Percentiles rank a stretch among this genome's conserved stretches.
These are phyloP conservation scores for Nephelium lappaceum DNA, from an alignment of 345 rosid species.

Conservation along the genomic window DNA sequence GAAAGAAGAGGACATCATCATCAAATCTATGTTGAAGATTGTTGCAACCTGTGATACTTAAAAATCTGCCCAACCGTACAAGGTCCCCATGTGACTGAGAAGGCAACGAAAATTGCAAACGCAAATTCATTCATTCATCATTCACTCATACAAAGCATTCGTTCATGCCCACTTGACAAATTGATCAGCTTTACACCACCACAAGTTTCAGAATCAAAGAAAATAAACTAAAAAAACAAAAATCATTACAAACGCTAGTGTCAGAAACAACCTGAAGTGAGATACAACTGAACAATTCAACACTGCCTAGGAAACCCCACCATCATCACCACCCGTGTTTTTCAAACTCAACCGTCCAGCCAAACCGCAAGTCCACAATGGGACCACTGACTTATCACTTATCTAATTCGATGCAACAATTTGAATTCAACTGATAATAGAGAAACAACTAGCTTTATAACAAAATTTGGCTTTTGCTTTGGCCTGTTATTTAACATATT, in stretches of 20 bases:
- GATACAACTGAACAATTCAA: constrained; percentile 23
- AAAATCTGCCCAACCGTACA: constrained; percentile 20
- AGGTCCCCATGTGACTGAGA: constrained; percentile 29
- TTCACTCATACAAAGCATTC: not conserved
- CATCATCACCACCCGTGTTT: not conserved
- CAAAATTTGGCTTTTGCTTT: no score
- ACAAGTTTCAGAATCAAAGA: constrained; percentile 7
- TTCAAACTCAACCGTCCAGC: not conserved
- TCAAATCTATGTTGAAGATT: constrained; percentile 28
- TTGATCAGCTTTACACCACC: constrained; percentile 14
- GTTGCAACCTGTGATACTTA: constrained; percentile 13
- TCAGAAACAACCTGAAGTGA: constrained; percentile 20
- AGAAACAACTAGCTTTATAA: no score
- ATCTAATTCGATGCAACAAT: not conserved
- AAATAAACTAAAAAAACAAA: not conserved
- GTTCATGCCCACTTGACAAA: constrained; percentile 26
- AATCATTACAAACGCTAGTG: not conserved
- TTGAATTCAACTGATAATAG: no score
- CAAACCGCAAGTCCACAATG: not conserved
- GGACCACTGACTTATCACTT: not conserved
- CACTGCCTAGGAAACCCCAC: not conserved
- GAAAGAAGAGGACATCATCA: constrained; percentile 9
- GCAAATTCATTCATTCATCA: not conserved
- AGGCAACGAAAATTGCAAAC: not conserved
- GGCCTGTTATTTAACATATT: no score